phyloP scores from a whole-genome alignment of 2,329 filamentous ascomycete genomes.

The Verticillium nubilum region DNA sequence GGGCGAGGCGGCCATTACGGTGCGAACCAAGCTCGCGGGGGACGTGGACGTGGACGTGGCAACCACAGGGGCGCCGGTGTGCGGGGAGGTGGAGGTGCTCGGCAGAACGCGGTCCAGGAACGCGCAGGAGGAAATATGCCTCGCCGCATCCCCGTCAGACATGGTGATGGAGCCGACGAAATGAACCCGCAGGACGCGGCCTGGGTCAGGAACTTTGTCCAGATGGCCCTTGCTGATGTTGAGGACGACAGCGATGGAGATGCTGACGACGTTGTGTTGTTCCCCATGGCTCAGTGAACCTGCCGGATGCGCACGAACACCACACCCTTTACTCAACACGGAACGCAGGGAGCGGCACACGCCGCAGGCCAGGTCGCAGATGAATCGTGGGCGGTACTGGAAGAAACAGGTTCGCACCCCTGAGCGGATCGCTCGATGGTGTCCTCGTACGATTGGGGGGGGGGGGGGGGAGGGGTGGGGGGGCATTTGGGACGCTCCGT shows the following conservation, averaged over 20 bases:
- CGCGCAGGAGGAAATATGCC: conserved; percentile 15
- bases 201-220: conserved; percentile 50
- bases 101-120: conserved; percentile 18
- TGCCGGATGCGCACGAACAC: conserved; percentile 4
- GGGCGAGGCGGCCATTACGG: conserved; percentile 13
- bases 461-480: too few relatives aligned
- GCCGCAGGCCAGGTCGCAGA: not conserved
- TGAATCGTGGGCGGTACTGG: not conserved
- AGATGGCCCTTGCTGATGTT: conserved; percentile 46
- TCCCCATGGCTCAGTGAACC: conserved; percentile 2
- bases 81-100: conserved; percentile 21
- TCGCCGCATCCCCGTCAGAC: not conserved
- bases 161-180: conserved; percentile 14
- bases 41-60: conserved; percentile 20
- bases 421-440: not conserved
- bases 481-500: not conserved
- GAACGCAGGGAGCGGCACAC: not conserved
- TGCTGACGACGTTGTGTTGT: not conserved
- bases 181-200: conserved; percentile 42
- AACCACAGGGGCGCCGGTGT: conserved; percentile 19
- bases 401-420: not conserved
- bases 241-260: conserved; percentile 44
- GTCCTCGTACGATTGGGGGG: not conserved
- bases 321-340: not conserved
- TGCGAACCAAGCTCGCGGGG: conserved; percentile 14